Evolutionary conservation across 1,284 basidiomycete species (phyloP), one percentile per base, ranked within the genome.

Genomic region (Neolentinus lepideus): DNA sequence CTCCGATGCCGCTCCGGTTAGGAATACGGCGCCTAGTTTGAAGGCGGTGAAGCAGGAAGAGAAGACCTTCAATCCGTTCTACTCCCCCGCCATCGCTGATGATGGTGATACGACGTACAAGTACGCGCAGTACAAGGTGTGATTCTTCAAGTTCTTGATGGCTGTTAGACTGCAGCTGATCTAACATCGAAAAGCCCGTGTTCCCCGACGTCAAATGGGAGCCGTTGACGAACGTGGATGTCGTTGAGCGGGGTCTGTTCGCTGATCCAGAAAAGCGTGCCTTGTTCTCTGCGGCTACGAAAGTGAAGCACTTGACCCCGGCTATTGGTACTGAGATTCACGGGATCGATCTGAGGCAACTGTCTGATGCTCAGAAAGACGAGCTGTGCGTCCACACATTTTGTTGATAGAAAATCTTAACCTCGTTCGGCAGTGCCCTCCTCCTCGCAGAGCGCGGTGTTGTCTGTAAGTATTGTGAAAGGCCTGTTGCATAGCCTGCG

Each of bases 401-500:
- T 8, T 27, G 56, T 61, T 24, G 52, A 46, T 35, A n/a, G n/a
- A n/a, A n/a, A n/a, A n/a, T n/a, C 12, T 50, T 56, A 21, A 19
- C 21, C 16, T 54, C 11, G 10, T 53, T 22, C 31, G 50, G 57
- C n/a, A 86, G 85, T 22, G 83, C 85, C 2, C 70, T 90, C 12
- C 74, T 89, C 31, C 75, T 84, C 33, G 87, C 82, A 2, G 86
- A 90, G 64, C 75, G 85, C 51, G 83, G 83, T 1, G 85, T 84
- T 36, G 79, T 86, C 2, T 87, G 84, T 87, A 60, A 65, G 82
- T 74, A 29, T 27, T 25, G 3, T 43, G 29, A 46, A 43, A n/a
- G 16, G 9, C n/a, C 48, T 31, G 29, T 12, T 4, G 12, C 6
- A 31, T 4, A 12, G 12, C 6, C 4, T 4, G 29, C 29, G 12